phyloP scores from a whole-genome alignment of 495 filamentous ascomycete species.

The Podospora didyma region DNA sequence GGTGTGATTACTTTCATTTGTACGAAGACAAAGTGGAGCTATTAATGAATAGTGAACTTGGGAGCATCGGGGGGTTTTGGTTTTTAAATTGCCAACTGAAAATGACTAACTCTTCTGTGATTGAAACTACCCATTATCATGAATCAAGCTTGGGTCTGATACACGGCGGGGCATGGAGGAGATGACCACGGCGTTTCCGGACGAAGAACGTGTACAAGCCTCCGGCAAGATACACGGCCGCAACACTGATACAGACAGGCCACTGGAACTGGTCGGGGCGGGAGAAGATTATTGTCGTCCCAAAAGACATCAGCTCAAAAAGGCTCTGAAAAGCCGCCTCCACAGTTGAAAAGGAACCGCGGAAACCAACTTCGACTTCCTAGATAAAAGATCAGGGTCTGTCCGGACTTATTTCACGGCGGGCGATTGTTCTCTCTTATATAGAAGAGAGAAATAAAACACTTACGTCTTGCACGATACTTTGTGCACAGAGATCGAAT shows the following conservation, averaged over 20 bases:
- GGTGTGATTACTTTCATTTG: no score
- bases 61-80: no score
- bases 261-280: slow-evolving; percentile 56
- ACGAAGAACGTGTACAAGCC: slow-evolving; percentile 54
- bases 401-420: neutral
- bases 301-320: slow-evolving; percentile 62
- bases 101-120: no score
- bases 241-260: slow-evolving; percentile 54
- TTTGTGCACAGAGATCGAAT: slow-evolving; percentile 63
- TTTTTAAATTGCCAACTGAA: no score
- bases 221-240: slow-evolving; percentile 46
- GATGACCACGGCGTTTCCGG: slow-evolving; percentile 55
- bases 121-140: no score
- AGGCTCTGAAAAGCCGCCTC: slow-evolving; percentile 61
- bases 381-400: slow-evolving; percentile 8
- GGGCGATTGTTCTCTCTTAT: neutral
- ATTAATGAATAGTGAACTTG: no score
- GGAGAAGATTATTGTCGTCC: slow-evolving; percentile 56
- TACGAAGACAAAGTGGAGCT: no score
- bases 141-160: no score
- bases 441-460: neutral
- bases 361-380: slow-evolving; percentile 45
- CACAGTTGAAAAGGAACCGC: slow-evolving; percentile 58
- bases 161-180: no score
- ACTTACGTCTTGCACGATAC: slow-evolving; percentile 61